Evolutionary conservation across 2,329 filamentous ascomycete species (phyloP), one percentile per base, ranked within the genome.

Genomic region (Clarireedia sp.): DNA sequence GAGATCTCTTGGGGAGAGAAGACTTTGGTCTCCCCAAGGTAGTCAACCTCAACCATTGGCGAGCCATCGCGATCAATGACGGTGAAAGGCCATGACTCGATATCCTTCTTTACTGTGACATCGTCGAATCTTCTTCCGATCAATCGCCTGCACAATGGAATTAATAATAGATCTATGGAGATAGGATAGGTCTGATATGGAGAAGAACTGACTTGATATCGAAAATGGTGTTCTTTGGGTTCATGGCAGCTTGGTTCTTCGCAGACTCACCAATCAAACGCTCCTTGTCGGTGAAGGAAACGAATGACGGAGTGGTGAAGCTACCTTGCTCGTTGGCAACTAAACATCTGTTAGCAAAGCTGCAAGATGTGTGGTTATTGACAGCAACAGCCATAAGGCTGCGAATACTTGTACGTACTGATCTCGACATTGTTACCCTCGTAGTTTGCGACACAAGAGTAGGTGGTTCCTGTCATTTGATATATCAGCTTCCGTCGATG

Each of bases 201-300:
- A 53, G 55, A 55, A 21, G 36, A 21, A 78, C 87, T 78, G 76
- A 94, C 90, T 97, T 99, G 84, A 96, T 89, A 78, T 99, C 94
- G 79, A 97, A 99, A 78, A 99, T 83, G 68, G 94, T 99, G 82
- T 97, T 97, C 73, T 77, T 76, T 62, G 94, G 94, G 89, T 99
- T 99, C 90, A 97, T 96, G 71, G 94, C 92, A 72, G 92, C 94
- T 85, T 96, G 91, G 83, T 99, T 99, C 89, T 97, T 99, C 72
- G 94, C 94, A 60, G 94, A 92, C 83, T 97, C 94, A 81, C 94
- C 94, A 72, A 97, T 97, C 78, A 99, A 80, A 77, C 94, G 91
- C 83, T 99, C 94, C 81, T 96, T 90, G 70, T 92, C 86, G 73
- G 90, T 96, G 85, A 99, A 99, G 69, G 90, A 95, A 73, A 99